Conservation (phyloP, 1,139 yeast species). For the Blastobotrys buckinghamii region DNA sequence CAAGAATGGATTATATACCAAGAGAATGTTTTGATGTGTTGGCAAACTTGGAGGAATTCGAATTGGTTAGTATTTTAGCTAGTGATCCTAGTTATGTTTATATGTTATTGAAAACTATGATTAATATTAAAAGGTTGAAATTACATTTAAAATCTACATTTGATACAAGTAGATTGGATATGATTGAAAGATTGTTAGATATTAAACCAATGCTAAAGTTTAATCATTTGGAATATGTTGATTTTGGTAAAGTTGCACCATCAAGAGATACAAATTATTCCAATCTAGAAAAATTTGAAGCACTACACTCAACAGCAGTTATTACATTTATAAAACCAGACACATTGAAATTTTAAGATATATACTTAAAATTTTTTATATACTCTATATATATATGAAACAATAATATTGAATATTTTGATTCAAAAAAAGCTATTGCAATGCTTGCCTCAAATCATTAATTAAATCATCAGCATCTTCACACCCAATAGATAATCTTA, state of each 20-base stretch:
- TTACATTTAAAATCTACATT: not conserved
- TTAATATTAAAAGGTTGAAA: not conserved
- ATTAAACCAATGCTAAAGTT: not conserved
- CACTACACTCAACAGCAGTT: too few relatives aligned
- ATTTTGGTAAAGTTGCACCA: too few relatives aligned
- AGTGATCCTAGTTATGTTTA: not conserved
- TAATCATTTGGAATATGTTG: not conserved
- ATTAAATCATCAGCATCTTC: slow-evolving; percentile 72
- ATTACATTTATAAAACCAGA: too few relatives aligned
- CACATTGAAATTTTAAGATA: too few relatives aligned
- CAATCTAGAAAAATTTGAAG: too few relatives aligned
- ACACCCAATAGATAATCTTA: slow-evolving; percentile 74
- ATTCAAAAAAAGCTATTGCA: too few relatives aligned
- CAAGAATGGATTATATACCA: not conserved
- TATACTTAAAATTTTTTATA: too few relatives aligned
- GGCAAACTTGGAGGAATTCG: not conserved
- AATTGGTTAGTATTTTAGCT: not conserved
- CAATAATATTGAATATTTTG: too few relatives aligned
- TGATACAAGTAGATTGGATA: not conserved
- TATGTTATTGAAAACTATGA: not conserved
- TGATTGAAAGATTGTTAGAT: not conserved
- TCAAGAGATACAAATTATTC: too few relatives aligned
- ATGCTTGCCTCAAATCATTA: slow-evolving; percentile 47
- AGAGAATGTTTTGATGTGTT: not conserved
- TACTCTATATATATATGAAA: too few relatives aligned